Evolutionary conservation across 192 early-diverging fungal species (phyloP).

Genomic region (Dissophora globulifera): DNA sequence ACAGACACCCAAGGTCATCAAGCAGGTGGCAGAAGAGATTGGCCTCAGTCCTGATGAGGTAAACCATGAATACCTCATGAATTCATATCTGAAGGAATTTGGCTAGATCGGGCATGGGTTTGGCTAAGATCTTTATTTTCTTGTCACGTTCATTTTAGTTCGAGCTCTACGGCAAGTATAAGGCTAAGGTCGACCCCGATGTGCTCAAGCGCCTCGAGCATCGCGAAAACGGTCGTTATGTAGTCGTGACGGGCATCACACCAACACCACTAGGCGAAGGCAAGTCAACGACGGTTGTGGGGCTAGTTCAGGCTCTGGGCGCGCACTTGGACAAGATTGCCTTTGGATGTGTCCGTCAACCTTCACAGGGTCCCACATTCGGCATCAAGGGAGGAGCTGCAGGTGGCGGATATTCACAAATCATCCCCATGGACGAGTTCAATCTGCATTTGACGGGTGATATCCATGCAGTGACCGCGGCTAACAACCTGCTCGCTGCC

Average conservation of each 20-base stretch:
- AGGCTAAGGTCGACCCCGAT: slow-evolving; percentile 89
- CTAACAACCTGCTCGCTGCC: slow-evolving; percentile 95
- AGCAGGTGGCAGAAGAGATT: slow-evolving; percentile 83
- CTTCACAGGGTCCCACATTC: slow-evolving; percentile 99
- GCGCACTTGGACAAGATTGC: slow-evolving; percentile 88
- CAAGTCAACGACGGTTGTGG: slow-evolving; percentile 97
- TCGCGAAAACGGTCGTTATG: slow-evolving; percentile 86
- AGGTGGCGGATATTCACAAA: slow-evolving; percentile 98
- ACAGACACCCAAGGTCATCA: slow-evolving; percentile 89
- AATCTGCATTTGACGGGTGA: slow-evolving; percentile 99
- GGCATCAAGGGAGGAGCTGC: slow-evolving; percentile 99
- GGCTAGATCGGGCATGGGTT: too few species aligned
- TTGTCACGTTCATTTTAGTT: too few species aligned
- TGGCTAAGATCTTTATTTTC: not conserved
- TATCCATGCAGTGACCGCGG: slow-evolving; percentile 97
- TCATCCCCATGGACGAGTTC: slow-evolving; percentile 99
- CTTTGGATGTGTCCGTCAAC: slow-evolving; percentile 98
- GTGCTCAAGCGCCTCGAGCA: slow-evolving; percentile 87
- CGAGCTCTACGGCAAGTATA: slow-evolving; percentile 88
- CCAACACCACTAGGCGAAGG: slow-evolving; percentile 99
- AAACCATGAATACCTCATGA: too few species aligned
- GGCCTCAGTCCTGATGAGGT: slow-evolving; percentile 79
- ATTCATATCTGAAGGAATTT: too few species aligned
- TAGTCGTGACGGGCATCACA: slow-evolving; percentile 97
- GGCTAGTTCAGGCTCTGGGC: slow-evolving; percentile 94